Evolutionary conservation across 2,329 filamentous ascomycete genomes (phyloP).

Genomic region (Claviceps fusiformis): DNA sequence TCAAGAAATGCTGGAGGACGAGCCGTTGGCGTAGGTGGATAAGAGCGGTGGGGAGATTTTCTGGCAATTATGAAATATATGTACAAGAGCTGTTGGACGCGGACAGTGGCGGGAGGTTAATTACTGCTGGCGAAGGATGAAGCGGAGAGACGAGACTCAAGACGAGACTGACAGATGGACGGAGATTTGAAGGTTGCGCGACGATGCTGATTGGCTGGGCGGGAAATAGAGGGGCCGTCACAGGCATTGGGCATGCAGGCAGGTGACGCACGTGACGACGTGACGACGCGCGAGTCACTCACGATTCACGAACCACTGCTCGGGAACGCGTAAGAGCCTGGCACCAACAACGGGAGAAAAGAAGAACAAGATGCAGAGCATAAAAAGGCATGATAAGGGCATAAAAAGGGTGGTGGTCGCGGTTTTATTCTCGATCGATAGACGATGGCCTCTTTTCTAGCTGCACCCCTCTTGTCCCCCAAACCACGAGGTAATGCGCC

Average conservation of each 20-base stretch:
- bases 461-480: slow-evolving; percentile 55
- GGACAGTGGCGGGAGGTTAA: background rate
- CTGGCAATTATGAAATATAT: background rate
- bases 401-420: background rate
- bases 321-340: too few relatives aligned
- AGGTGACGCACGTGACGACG: background rate
- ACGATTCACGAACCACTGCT: too few relatives aligned
- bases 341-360: too few relatives aligned
- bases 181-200: background rate
- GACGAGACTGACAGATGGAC: background rate
- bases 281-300: too few relatives aligned
- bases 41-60: background rate
- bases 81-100: background rate
- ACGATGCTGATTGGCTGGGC: background rate
- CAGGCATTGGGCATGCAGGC: background rate
- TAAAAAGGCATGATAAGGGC: background rate
- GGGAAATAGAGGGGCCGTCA: background rate
- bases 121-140: background rate
- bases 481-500: slow-evolving; percentile 77
- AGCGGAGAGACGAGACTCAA: background rate
- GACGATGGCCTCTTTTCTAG: background rate
- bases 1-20: background rate
- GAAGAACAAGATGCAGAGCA: background rate
- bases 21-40: background rate
- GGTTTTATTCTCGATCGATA: background rate